These are phyloP conservation scores for Schizothecium vesticola DNA, from an alignment of 495 filamentous ascomycete species.

Conservation along the genomic window DNA sequence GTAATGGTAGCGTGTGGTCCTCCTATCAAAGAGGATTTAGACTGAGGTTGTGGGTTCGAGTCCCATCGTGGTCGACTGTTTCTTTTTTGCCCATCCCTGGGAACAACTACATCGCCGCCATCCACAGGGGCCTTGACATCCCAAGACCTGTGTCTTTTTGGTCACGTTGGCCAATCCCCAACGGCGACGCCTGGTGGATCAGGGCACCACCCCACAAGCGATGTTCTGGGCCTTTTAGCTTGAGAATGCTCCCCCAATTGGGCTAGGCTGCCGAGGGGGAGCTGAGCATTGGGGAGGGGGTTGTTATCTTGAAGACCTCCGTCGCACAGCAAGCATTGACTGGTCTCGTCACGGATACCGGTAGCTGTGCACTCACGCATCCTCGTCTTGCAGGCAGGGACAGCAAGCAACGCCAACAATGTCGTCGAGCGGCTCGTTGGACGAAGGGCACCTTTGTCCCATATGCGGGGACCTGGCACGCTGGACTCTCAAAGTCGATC, in stretches of 20 bases:
- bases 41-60: neutral
- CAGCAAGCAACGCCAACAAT: too few species aligned
- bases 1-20: slow-evolving; percentile 3
- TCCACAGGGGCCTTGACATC: neutral
- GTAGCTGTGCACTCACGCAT: too few species aligned
- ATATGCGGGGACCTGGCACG: neutral
- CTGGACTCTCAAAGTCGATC: neutral
- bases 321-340: too few species aligned
- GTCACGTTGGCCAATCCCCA: neutral
- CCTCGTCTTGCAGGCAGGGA: too few species aligned
- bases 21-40: neutral
- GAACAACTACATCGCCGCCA: neutral
- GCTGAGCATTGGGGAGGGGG: neutral
- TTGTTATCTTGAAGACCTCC: neutral
- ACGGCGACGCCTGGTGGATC: neutral
- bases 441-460: neutral
- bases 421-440: neutral
- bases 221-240: neutral
- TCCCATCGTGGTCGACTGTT: neutral
- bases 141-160: neutral
- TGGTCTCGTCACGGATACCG: too few species aligned
- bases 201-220: neutral
- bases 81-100: neutral
- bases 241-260: neutral
- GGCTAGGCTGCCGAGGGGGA: neutral